Base-by-base conservation (phyloP, 176 grass and related monocot species). In the Oryza rufipogon region DNA sequence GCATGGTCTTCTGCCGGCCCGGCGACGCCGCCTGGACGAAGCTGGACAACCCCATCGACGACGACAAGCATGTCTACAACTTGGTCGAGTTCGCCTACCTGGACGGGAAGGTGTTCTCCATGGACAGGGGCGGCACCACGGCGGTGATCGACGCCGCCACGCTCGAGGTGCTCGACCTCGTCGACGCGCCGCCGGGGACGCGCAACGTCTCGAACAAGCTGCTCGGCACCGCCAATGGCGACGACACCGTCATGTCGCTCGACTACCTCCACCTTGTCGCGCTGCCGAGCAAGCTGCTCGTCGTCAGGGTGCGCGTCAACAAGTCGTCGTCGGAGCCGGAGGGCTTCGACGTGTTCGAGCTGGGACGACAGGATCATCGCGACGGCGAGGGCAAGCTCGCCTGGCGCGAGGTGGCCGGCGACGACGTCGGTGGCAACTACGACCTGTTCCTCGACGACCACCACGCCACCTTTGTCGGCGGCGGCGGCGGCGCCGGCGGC, bases 21-120 rank as follows among this genome's bases (percentile, higher is more conserved):
- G 61, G 82, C 16, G 81, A 84, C 61, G n/a, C 42, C 8, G 81
- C 81, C 44, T 75, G 81, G 63, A 75, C 71, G 7, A 39, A 3
- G 71, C 28, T 84, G 63, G 13, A 20, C 14, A 75, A 12, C 7
- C 81, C 44, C 10, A 3, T 49, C 47, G 47, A 13, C 47, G 47
- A 4, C 47, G 47, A 32, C 30, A 32, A 32, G 30, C 30, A 32
- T 32, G 30, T 28, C 13, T 15, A 28, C 30, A 51, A 12, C 20
- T 74, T 74, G 45, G 13, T 49, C 71, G 71, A 74, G 7, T 74
- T 74, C 14, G 45, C 71, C 45, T 74, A 74, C 6, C 32, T 74
- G 3, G 71, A 74, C 6, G 71, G 45, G 5, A 74, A 51, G 71
- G 51, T 74, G 42, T 74, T 74, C 13, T 45, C 45, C 14, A 17